phyloP scores from a whole-genome alignment of 169 alveolate genomes.

The Cyclospora cayetanensis region DNA sequence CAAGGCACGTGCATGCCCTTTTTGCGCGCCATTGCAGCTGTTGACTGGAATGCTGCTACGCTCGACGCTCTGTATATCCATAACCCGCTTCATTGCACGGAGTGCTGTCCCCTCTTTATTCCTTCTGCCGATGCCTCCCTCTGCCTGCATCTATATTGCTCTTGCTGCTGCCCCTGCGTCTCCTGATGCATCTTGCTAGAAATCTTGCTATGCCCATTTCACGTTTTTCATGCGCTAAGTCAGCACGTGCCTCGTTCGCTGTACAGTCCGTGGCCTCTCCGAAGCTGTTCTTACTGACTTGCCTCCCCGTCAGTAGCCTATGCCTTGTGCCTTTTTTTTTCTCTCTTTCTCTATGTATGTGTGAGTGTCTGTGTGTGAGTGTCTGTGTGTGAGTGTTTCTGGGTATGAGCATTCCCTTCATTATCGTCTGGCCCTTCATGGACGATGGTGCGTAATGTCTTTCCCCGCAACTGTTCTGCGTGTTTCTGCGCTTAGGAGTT shows the following conservation, averaged over 20 bases:
- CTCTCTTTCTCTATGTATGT: neutral
- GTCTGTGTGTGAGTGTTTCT: neutral
- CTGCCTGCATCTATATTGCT: neutral
- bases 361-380: neutral
- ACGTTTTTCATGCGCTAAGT: too few species aligned
- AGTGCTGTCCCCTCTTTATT: too few species aligned
- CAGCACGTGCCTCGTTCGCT: too few species aligned
- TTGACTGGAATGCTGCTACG: neutral
- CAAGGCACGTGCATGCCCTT: conserved; percentile 87
- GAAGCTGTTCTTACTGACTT: too few species aligned
- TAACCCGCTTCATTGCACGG: too few species aligned
- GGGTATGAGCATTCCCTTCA: neutral
- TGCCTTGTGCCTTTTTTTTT: neutral
- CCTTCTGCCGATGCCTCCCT: too few species aligned
- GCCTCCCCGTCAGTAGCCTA: neutral
- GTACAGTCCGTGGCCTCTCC: too few species aligned
- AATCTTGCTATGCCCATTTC: too few species aligned
- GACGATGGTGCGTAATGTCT: neutral
- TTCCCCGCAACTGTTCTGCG: too few species aligned
- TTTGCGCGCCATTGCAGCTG: neutral
- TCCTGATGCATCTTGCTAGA: too few species aligned
- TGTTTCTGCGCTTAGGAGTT: conserved; percentile 57
- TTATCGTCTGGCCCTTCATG: neutral
- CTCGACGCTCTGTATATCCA: neutral
- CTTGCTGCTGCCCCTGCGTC: neutral